phyloP scores from a whole-genome alignment of 768 basidiomycete genomes.

The Russula lepida region DNA sequence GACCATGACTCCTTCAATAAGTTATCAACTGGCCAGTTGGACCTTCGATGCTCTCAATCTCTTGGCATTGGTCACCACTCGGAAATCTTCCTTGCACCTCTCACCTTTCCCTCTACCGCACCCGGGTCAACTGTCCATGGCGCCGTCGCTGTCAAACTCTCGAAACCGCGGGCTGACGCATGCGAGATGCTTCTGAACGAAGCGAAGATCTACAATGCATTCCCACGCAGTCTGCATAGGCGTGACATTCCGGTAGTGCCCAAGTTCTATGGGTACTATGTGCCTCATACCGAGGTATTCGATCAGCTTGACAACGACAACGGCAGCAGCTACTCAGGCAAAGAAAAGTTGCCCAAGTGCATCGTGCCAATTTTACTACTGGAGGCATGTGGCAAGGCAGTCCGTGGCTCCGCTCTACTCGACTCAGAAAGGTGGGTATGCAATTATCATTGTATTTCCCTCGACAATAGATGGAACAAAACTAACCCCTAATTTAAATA shows the following conservation, averaged over 20 bases:
- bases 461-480: not conserved
- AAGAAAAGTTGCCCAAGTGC: not conserved
- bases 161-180: not conserved
- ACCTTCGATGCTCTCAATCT: conserved; percentile 32
- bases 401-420: conserved; percentile 25
- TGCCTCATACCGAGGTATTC: conserved; percentile 21
- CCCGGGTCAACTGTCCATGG: not conserved
- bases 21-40: conserved; percentile 25
- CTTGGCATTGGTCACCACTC: conserved; percentile 50
- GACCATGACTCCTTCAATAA: too few species aligned
- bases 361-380: conserved; percentile 38
- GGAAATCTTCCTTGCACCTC: conserved; percentile 40
- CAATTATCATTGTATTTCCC: too few species aligned
- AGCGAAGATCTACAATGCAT: conserved; percentile 37
- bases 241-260: conserved; percentile 49
- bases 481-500: not conserved
- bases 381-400: conserved; percentile 38
- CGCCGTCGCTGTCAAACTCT: conserved; percentile 26
- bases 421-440: conserved; percentile 7
- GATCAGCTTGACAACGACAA: not conserved
- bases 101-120: conserved; percentile 39
- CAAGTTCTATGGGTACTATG: conserved; percentile 58
- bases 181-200: conserved; percentile 29
- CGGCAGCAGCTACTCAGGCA: not conserved
- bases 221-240: conserved; percentile 40